Conservation (phyloP, 2,329 filamentous ascomycete genomes). For the Immersiporthe knoxdaviesiana region DNA sequence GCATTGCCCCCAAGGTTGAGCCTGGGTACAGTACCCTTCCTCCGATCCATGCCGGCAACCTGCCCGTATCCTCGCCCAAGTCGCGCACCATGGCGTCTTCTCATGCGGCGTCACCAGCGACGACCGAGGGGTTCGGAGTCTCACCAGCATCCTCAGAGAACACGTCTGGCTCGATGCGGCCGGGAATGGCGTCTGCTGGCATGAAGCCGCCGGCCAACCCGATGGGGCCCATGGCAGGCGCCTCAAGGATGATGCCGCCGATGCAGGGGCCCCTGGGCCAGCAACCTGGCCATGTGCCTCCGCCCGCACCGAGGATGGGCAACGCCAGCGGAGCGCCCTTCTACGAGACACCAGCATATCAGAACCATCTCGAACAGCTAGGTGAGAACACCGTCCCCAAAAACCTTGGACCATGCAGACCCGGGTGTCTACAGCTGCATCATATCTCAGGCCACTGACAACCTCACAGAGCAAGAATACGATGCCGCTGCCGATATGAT, state of each 20-base stretch:
- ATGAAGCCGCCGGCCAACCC: constrained; percentile 45
- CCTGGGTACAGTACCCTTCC: constrained; percentile 52
- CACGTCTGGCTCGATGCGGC: constrained; percentile 45
- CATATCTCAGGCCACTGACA: constrained; percentile 7
- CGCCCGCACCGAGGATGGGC: constrained; percentile 38
- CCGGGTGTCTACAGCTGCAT: neutral
- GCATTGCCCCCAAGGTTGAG: constrained; percentile 76
- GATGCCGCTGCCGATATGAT: constrained; percentile 88
- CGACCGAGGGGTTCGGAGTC: constrained; percentile 46
- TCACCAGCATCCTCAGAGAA: constrained; percentile 51
- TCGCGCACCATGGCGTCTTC: constrained; percentile 82
- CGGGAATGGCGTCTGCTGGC: constrained; percentile 42
- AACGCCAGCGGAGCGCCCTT: constrained; percentile 56
- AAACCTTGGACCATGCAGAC: too few species aligned
- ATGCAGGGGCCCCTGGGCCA: constrained; percentile 24
- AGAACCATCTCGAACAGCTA: constrained; percentile 93
- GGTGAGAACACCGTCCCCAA: constrained; percentile 70
- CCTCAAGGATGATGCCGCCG: constrained; percentile 41
- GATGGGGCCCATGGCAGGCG: constrained; percentile 39
- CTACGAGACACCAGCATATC: constrained; percentile 82
- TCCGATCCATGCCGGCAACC: constrained; percentile 48
- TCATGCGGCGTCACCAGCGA: constrained; percentile 64
- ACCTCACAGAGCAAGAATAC: constrained; percentile 87
- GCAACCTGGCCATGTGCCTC: constrained; percentile 20
- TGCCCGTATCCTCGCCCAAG: constrained; percentile 67